Base-by-base conservation (phyloP, 129 eudicot species). In the Flaveria brownii region DNA sequence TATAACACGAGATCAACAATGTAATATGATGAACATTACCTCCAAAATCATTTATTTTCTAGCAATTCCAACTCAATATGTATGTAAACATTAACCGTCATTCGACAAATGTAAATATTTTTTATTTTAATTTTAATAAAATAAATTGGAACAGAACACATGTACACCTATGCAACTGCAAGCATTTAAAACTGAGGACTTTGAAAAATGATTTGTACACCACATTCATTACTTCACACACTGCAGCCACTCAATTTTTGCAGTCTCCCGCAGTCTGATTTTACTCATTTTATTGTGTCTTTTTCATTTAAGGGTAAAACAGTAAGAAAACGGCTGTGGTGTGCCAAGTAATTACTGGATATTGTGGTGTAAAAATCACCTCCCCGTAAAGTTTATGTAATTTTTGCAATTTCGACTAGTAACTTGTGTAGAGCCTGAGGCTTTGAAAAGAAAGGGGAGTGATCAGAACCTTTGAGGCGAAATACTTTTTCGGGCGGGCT, bases 381-480 rank as follows among this genome's bases (percentile, higher is more conserved):
- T 13, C 68, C 42, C 68, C 5, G 7, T 63, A 15, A 5, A 64
- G 68, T 74, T 86, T 77, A 89, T n/a, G 66, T 71, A 41, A 94
- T 79, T 66, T 82, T 86, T 15, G 98, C 85, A 50, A 94, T 91
- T 70, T 94, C 98, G 26, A 94, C 96, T 70, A 94, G 83, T 55
- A 74, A 72, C 81, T 85, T 91, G 62, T 94, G 98, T 39, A 94
- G 79, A 52, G 87, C 92, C 78, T 94, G 98, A 67, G 98, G 98
- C 79, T 89, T 91, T 46, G 98, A 94, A 81, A 94, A 94, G 76
- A 94, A 94, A 18, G 98, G 98, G 28, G 98, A 91, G 84, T 94
- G 98, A 75, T 94, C 98, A 2, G 98, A 85, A 39, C 96, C 97
- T 91, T 89, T 94, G 22, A 94, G 88, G 56, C 86, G 87, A 72